phyloP scores from a whole-genome alignment of 768 basidiomycete species.

The Podaxis carcinomalis region DNA sequence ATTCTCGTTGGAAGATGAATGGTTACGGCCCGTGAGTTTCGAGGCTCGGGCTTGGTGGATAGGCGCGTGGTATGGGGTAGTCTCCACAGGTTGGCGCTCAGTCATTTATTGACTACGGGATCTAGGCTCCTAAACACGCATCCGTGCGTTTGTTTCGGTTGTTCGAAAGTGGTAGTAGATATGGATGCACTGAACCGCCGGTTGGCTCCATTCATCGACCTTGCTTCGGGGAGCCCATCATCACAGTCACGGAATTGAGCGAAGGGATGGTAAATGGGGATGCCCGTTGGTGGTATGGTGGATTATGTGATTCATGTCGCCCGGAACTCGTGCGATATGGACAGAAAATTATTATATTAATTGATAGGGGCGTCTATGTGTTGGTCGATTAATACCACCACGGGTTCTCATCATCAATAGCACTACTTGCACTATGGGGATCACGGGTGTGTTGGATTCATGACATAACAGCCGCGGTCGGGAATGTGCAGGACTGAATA shows the following conservation, averaged over 20 bases:
- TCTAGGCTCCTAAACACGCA: no score
- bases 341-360: neutral
- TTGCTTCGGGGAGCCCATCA: neutral
- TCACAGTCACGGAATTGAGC: neutral
- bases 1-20: neutral
- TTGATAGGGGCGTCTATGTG: neutral
- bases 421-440: neutral
- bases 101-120: no score
- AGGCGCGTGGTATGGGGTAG: no score
- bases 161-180: no score
- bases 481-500: neutral
- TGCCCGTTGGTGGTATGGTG: neutral
- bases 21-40: no score
- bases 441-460: neutral
- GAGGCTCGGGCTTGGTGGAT: no score
- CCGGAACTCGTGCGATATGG: neutral
- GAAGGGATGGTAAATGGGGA: neutral
- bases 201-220: neutral
- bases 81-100: no score
- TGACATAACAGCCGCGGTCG: neutral
- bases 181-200: neutral
- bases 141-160: no score
- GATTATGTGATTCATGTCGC: constrained; percentile 10
- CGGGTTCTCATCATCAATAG: no score
- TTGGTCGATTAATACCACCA: no score